phyloP scores from a whole-genome alignment of 169 alveolate species.

The Plasmodium vinckei region DNA sequence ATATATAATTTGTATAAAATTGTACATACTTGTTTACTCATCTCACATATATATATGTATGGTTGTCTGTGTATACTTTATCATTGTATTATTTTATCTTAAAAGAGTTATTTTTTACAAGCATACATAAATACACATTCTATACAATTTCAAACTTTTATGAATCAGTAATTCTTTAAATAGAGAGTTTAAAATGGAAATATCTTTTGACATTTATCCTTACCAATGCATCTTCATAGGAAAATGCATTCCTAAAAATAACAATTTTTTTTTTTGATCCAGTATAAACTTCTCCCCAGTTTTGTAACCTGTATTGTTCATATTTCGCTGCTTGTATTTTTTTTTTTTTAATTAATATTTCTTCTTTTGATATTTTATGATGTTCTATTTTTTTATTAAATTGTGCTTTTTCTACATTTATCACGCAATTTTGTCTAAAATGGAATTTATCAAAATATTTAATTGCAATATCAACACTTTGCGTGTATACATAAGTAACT shows the following conservation, averaged over 20 bases:
- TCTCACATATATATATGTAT: neutral
- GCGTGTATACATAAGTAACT: constrained; percentile 87
- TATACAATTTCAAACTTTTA: too few relatives aligned
- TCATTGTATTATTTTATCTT: too few relatives aligned
- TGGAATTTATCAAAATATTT: constrained; percentile 85
- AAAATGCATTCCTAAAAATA: constrained; percentile 86
- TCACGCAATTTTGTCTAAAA: constrained; percentile 82
- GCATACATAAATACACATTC: too few relatives aligned
- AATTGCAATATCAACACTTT: constrained; percentile 88
- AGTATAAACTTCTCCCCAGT: constrained; percentile 63
- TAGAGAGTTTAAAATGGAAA: too few relatives aligned
- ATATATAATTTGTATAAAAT: neutral
- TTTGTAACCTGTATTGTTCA: constrained; percentile 77
- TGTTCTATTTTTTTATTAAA: constrained; percentile 64
- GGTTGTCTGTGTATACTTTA: neutral
- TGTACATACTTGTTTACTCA: neutral
- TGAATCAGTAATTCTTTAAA: too few relatives aligned
- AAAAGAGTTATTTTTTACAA: too few relatives aligned
- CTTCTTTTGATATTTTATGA: constrained; percentile 62
- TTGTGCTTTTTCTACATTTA: constrained; percentile 87
- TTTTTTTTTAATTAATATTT: constrained; percentile 48
- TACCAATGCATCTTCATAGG: constrained; percentile 83
- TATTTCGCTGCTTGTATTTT: constrained; percentile 77
- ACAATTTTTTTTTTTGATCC: constrained; percentile 81
- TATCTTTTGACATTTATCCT: neutral